Percentiles rank a stretch among this genome's conserved stretches.
These are phyloP conservation scores for Citrus inodora DNA, from an alignment of 345 rosid species.

Conservation along the genomic window DNA sequence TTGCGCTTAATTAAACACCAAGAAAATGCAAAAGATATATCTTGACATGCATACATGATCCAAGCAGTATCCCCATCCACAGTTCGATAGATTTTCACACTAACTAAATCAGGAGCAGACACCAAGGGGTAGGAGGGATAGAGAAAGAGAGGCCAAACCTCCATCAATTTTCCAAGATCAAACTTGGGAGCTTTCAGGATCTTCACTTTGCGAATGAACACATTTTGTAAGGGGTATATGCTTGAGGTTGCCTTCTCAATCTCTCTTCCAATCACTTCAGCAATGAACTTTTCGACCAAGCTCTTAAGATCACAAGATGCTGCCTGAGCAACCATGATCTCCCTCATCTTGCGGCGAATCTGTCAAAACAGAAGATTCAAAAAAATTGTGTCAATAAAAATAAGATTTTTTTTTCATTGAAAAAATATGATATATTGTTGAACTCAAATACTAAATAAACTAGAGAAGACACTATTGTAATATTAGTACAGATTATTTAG, in stretches of 20 bases:
- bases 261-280: constrained; percentile 82
- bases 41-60: not conserved
- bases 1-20: not conserved
- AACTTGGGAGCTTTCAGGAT: constrained; percentile 95
- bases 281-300: constrained; percentile 76
- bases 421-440: not conserved
- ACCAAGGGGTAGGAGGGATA: not conserved
- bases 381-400: not conserved
- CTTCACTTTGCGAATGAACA: constrained; percentile 87
- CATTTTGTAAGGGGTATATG: constrained; percentile 87
- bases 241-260: constrained; percentile 84
- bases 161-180: constrained; percentile 97
- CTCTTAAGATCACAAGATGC: constrained; percentile 86
- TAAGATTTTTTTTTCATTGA: too few species aligned
- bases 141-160: constrained; percentile 28
- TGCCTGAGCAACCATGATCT: constrained; percentile 78
- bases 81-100: not conserved
- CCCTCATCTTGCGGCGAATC: constrained; percentile 95
- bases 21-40: too few species aligned
- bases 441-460: not conserved
- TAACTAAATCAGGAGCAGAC: not conserved
- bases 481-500: not conserved
- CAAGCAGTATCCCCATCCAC: not conserved
- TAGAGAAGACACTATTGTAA: too few species aligned
- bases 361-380: constrained; percentile 10